Percentiles rank a stretch among this genome's conserved stretches.
These are phyloP conservation scores for Brassica incana DNA, from an alignment of 345 rosid species.

Conservation along the genomic window DNA sequence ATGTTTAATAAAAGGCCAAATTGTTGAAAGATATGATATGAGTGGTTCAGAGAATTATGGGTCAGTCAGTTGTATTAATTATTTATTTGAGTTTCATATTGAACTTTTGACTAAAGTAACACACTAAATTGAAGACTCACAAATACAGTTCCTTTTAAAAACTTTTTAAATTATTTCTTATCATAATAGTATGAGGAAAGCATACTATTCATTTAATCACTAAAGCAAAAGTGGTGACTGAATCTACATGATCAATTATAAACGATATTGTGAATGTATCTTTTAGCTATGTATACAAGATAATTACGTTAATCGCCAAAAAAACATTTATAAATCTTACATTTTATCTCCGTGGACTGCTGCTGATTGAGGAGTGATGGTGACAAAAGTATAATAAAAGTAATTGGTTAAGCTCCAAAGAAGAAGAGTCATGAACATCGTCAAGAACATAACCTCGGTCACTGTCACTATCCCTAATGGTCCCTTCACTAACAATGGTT, in stretches of 20 bases:
- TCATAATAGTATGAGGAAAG: no score
- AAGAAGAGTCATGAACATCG: slow-evolving; percentile 67
- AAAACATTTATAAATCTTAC: slow-evolving; percentile 42
- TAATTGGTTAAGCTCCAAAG: slow-evolving; percentile 59
- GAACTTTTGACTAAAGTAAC: slow-evolving; percentile 11
- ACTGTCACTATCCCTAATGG: slow-evolving; percentile 82
- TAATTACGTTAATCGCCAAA: background rate
- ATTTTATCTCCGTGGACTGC: slow-evolving; percentile 32
- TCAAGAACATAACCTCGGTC: slow-evolving; percentile 59
- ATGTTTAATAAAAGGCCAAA: slow-evolving; percentile 7
- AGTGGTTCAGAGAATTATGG: slow-evolving; percentile 24
- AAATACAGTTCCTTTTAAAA: background rate
- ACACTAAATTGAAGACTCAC: background rate
- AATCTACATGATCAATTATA: background rate
- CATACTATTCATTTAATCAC: background rate
- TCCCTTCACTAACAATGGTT: slow-evolving; percentile 68
- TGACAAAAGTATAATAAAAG: slow-evolving; percentile 44
- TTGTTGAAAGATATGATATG: slow-evolving; percentile 7
- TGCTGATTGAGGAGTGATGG: slow-evolving; percentile 42
- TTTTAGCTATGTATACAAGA: background rate
- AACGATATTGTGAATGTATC: background rate
- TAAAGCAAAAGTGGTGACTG: background rate
- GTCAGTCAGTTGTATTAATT: background rate
- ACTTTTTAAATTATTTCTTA: background rate
- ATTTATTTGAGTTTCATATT: background rate